These are phyloP conservation scores for Testicularia cyperi DNA, from an alignment of 1,284 basidiomycete genomes.

Conservation along the genomic window DNA sequence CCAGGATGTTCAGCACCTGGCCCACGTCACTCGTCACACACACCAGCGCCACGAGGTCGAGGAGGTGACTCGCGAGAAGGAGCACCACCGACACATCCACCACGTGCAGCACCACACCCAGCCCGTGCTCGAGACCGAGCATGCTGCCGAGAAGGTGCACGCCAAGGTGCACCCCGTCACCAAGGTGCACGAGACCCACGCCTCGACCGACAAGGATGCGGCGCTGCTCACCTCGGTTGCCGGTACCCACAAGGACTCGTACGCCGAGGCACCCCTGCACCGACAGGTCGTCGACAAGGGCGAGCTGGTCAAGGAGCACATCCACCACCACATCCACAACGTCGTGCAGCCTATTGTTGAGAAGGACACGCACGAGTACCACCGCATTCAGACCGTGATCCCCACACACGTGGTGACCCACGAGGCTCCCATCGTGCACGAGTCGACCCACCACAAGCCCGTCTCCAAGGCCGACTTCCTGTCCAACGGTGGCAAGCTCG, in stretches of 20 bases:
- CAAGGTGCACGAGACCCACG: slow-evolving; percentile 53
- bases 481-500: slow-evolving; percentile 49
- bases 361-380: slow-evolving; percentile 59
- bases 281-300: slow-evolving; percentile 58
- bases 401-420: slow-evolving; percentile 52
- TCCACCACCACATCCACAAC: slow-evolving; percentile 60
- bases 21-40: slow-evolving; percentile 51
- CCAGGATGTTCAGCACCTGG: slow-evolving; percentile 60
- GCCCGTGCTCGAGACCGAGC: slow-evolving; percentile 58
- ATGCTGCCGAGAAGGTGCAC: slow-evolving; percentile 51
- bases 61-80: slow-evolving; percentile 58
- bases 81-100: slow-evolving; percentile 59
- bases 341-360: slow-evolving; percentile 59
- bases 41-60: slow-evolving; percentile 60
- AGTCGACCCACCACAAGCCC: slow-evolving; percentile 53
- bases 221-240: slow-evolving; percentile 53
- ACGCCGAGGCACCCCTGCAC: slow-evolving; percentile 43
- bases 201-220: slow-evolving; percentile 59
- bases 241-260: slow-evolving; percentile 45
- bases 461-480: slow-evolving; percentile 54
- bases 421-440: slow-evolving; percentile 59
- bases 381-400: slow-evolving; percentile 56
- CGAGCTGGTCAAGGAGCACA: slow-evolving; percentile 54
- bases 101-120: slow-evolving; percentile 60
- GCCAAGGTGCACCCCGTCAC: slow-evolving; percentile 50